These are phyloP conservation scores for Vigna radiata DNA, from an alignment of 306 rosid species.

Conservation along the genomic window DNA sequence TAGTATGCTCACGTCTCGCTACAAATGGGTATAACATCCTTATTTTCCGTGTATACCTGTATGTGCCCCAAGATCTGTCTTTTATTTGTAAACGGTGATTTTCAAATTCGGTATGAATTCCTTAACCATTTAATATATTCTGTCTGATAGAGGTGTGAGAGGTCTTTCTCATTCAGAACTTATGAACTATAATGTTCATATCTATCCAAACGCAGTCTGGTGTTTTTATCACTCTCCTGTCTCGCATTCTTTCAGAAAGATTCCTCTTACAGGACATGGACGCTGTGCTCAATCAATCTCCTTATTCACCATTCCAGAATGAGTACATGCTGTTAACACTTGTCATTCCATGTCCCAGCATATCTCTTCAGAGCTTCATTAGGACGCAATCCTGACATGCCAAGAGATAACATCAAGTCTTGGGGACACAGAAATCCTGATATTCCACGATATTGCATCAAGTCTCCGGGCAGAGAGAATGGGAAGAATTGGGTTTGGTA, in stretches of 20 bases:
- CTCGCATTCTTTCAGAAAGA: neutral
- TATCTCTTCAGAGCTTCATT: neutral
- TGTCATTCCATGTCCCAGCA: neutral
- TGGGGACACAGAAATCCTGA: no score
- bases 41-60: neutral
- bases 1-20: constrained; percentile 8
- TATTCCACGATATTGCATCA: neutral
- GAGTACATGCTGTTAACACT: neutral
- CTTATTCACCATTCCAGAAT: neutral
- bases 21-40: constrained; percentile 23
- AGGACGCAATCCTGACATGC: neutral
- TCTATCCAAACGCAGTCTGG: neutral
- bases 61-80: no score
- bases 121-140: neutral
- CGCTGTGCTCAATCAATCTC: neutral
- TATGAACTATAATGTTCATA: no score
- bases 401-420: neutral
- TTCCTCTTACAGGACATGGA: neutral
- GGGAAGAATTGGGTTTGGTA: constrained; percentile 46
- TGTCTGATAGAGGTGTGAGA: neutral
- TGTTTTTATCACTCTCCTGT: neutral
- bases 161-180: neutral
- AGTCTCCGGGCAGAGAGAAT: constrained; percentile 11
- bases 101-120: neutral
- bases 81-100: constrained; percentile 26